Conservation (phyloP, 352 stramenopile genomes). For the Phytopythium sindhum region DNA sequence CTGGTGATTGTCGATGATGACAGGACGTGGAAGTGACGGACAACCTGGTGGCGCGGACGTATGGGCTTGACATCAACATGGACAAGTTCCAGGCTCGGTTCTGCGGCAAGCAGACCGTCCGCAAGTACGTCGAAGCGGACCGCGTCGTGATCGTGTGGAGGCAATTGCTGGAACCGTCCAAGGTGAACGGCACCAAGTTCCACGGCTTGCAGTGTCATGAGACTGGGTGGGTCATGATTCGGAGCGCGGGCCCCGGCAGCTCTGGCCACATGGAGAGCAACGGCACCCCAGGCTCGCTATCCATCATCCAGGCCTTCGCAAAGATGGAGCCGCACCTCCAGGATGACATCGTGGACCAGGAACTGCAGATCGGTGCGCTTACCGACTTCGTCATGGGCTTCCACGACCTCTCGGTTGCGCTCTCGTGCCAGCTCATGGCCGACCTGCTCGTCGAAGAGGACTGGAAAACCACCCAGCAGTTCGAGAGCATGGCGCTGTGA, state of each 20-base stretch:
- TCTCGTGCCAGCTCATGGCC: conserved; percentile 26
- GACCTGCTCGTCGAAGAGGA: conserved; percentile 42
- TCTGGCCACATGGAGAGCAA: neutral
- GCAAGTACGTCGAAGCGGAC: conserved; percentile 27
- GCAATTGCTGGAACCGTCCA: conserved; percentile 34
- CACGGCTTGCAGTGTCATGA: conserved; percentile 28
- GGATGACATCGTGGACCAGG: conserved; percentile 34
- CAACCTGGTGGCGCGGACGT: conserved; percentile 19
- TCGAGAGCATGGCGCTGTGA: conserved; percentile 12
- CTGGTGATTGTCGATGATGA: neutral
- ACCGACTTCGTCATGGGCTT: conserved; percentile 36
- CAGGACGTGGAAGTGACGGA: conserved; percentile 19
- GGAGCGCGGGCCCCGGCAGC: neutral
- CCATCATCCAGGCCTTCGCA: conserved; percentile 45
- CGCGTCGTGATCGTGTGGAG: conserved; percentile 42
- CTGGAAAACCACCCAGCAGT: conserved; percentile 29
- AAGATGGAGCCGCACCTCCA: conserved; percentile 47
- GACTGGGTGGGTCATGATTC: conserved; percentile 29
- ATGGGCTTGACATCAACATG: conserved; percentile 20
- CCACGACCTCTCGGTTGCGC: conserved; percentile 27
- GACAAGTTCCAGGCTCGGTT: conserved; percentile 27
- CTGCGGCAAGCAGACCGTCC: conserved; percentile 38
- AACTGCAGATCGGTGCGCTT: conserved; percentile 30
- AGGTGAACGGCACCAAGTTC: conserved; percentile 30
- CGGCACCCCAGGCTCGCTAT: conserved; percentile 11